Percentiles rank a stretch among this genome's conserved stretches.
phyloP scores from a whole-genome alignment of 1,139 yeast species.

The Taphrina populina region DNA sequence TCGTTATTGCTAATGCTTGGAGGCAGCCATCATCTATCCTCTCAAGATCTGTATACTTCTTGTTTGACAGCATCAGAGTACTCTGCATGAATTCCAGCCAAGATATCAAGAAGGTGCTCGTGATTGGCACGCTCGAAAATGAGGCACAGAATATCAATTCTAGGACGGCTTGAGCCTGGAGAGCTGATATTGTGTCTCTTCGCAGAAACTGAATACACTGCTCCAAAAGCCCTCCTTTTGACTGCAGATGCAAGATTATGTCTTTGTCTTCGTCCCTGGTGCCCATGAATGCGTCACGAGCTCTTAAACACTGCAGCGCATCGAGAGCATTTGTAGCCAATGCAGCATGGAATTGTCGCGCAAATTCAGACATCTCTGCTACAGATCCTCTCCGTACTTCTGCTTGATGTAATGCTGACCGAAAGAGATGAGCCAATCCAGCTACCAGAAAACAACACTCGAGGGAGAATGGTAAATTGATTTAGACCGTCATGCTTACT shows the following conservation, averaged over 20 bases:
- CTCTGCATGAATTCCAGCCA: slow-evolving; percentile 9
- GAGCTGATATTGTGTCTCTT: background rate
- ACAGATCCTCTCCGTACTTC: too few relatives aligned
- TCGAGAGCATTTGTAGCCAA: background rate
- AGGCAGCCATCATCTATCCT: background rate
- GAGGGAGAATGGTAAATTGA: too few relatives aligned
- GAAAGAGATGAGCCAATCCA: too few relatives aligned
- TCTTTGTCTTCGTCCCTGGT: background rate
- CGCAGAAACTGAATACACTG: background rate
- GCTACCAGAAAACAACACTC: too few relatives aligned
- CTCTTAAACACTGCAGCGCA: background rate
- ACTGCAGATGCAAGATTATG: background rate
- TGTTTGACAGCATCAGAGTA: background rate
- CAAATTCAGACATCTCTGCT: background rate
- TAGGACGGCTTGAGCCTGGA: slow-evolving; percentile 3
- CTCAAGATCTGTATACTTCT: background rate
- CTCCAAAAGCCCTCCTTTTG: background rate
- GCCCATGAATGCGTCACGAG: slow-evolving; percentile 7
- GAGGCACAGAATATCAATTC: slow-evolving; percentile 21
- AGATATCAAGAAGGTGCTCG: slow-evolving; percentile 3
- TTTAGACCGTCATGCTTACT: too few relatives aligned
- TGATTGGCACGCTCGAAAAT: slow-evolving; percentile 16
- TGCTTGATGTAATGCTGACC: too few relatives aligned
- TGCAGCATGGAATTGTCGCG: background rate
- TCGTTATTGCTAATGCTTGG: background rate